Conservation (phyloP, 805 yeast genomes). For the Maudiozyma pseudohumilis region DNA sequence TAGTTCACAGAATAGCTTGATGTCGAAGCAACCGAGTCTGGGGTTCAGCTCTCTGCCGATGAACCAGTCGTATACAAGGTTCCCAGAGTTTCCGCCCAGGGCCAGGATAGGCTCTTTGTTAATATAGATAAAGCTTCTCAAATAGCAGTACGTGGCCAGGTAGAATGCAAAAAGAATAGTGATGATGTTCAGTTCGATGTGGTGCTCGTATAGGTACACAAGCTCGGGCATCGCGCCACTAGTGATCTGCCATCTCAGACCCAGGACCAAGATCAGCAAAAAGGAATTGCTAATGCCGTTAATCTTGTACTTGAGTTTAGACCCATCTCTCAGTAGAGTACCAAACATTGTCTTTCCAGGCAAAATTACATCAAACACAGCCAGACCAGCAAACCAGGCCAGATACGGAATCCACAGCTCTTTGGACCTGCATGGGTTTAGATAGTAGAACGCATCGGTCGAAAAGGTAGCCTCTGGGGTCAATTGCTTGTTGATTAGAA, state of each 20-base stretch:
- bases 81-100: slow-evolving; percentile 76
- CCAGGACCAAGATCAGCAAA: slow-evolving; percentile 32
- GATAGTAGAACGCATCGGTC: slow-evolving; percentile 30
- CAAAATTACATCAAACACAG: slow-evolving; percentile 49
- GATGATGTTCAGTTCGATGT: slow-evolving; percentile 52
- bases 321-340: slow-evolving; percentile 64
- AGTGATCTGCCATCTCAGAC: slow-evolving; percentile 43
- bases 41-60: slow-evolving; percentile 96
- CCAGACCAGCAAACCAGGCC: slow-evolving; percentile 62
- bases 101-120: slow-evolving; percentile 60
- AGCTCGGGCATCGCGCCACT: slow-evolving; percentile 66
- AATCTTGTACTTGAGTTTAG: slow-evolving; percentile 60
- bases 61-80: slow-evolving; percentile 79
- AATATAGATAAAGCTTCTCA: slow-evolving; percentile 53
- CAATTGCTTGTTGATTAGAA: slow-evolving; percentile 48
- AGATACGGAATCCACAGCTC: slow-evolving; percentile 55
- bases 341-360: slow-evolving; percentile 64
- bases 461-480: slow-evolving; percentile 34
- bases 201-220: slow-evolving; percentile 60
- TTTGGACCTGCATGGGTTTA: slow-evolving; percentile 27
- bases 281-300: slow-evolving; percentile 60
- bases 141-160: slow-evolving; percentile 56
- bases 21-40: slow-evolving; percentile 66
- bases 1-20: slow-evolving; percentile 85
- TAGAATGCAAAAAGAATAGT: slow-evolving; percentile 54